Base-by-base conservation (phyloP, 805 yeast species). In the Kazachstania martiniae region DNA sequence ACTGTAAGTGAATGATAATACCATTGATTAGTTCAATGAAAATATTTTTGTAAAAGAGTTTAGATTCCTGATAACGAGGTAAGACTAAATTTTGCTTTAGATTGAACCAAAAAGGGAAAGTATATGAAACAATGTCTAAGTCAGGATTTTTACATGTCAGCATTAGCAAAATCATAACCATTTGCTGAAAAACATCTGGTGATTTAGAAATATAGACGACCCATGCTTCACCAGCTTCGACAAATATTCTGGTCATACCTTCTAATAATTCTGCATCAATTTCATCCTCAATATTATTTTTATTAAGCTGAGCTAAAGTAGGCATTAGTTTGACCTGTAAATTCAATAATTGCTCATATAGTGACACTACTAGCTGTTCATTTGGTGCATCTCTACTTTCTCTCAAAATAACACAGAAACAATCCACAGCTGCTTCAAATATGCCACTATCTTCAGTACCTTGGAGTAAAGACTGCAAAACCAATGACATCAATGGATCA, bases 191-290 rank as follows among this genome's bases (percentile, higher is more conserved):
- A 28, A 70, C 68, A 28, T 58, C 58, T 0, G 96, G 91, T 33
- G 69, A 62, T 44, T 74, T 74, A 5, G 89, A 85, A 31, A 91
- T 74, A 21, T 82, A 63, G 21, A 82, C 81, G 56, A 85, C 91
- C 98, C 98, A 91, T 2, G 94, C 71, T 58, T 86, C 96, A 35
- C 94, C 95, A 2, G 96, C 94, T 45, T 86, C 94, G 5, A 86
- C 82, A 53, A 81, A 83, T 27, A 91, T 54, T 47, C 91, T 68
- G 0, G 94, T 72, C 33, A 82, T 61, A 10, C 81, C 74, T 35
- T 77, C 77, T 47, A 81, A 69, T 24, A 68, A 65, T 22, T 80
- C 91, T 1, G 39, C 39, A 17, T 46, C 48, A 17, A 71, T 65
- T 44, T 78, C 89, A 35, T 72, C 75, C 32, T 60, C 56, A 21